Evolutionary conservation across 805 yeast species (phyloP).

Genomic region (Crinitomyces ghanaensis): DNA sequence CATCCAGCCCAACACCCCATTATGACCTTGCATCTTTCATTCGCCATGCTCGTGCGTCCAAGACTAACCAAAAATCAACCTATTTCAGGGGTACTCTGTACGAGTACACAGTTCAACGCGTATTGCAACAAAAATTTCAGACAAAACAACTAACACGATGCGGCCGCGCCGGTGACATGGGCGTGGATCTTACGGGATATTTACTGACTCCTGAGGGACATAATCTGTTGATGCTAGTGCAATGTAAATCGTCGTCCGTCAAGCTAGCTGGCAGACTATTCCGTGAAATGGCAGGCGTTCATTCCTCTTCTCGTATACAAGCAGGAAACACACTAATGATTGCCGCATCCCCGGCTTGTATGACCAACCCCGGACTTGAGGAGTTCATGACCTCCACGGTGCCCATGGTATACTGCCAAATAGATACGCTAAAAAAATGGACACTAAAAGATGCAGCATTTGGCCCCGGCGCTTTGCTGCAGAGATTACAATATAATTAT

Average conservation of each 20-base stretch:
- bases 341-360: constrained; percentile 7
- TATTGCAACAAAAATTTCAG: constrained; percentile 30
- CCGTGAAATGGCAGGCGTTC: constrained; percentile 45
- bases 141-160: constrained; percentile 31
- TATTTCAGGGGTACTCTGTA: constrained; percentile 47
- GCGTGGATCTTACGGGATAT: constrained; percentile 45
- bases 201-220: too few species aligned
- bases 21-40: constrained; percentile 26
- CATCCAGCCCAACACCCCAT: constrained; percentile 14
- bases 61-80: constrained; percentile 34
- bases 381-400: constrained; percentile 6
- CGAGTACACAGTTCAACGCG: constrained; percentile 35
- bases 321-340: constrained; percentile 7
- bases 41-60: constrained; percentile 24
- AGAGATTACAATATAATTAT: background rate
- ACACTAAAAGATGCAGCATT: too few species aligned
- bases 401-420: constrained; percentile 11
- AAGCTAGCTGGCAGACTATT: constrained; percentile 36
- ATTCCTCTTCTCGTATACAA: constrained; percentile 14
- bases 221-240: constrained; percentile 32
- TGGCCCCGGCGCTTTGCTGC: constrained; percentile 2
- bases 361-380: constrained; percentile 6
- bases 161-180: constrained; percentile 49
- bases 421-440: too few species aligned
- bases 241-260: constrained; percentile 40